Evolutionary conservation across 768 basidiomycete species (phyloP), one percentile per base, ranked within the genome.

Genomic region (Tulasnella sp.): DNA sequence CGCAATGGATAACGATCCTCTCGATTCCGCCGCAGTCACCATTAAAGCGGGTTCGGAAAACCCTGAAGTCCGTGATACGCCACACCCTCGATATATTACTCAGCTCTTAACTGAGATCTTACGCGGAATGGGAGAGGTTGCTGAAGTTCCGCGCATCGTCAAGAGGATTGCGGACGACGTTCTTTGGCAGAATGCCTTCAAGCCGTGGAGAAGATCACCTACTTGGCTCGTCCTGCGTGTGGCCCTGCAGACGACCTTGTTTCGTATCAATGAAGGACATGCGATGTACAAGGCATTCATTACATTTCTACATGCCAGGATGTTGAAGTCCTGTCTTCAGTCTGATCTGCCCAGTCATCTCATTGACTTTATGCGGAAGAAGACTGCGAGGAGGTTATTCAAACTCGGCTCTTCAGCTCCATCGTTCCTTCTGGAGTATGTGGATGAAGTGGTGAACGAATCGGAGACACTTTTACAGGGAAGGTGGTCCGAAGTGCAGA

Each of bases 191-290:
- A 51, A 63, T 20, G 61, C 68, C 2, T 44, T 56, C 29, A 60
- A 65, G 48, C 75, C 63, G 12, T 77, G 75, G 75, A 62, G 76
- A 25, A 65, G 75, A 22, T 72, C 73, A 5, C 61, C 72, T 0
- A 61, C 73, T 8, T 77, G 75, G 74, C 67, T 75, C 3, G 57
- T 73, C 12, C 59, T 73, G 28, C 70, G 74, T 5, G 70, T 76
- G 2, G 64, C 65, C 1, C 55, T 70, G 15, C 67, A 70, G 37
- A 65, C 64, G 2, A 53, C 67, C 0, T 37, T 68, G 5, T 53
- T 53, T 12, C 10, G 45, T 15, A 2, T 55, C 2, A 5, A 22
- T 25, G 48, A 25, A 8, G 20, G 19, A 41, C 4, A 47, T 51
- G 24, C n/a, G 9, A 57, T 60, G 0, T 78, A 78, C 62, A 77